These are phyloP conservation scores for Ustilago loliicola DNA, from an alignment of 1,284 basidiomycete genomes.

Conservation along the genomic window DNA sequence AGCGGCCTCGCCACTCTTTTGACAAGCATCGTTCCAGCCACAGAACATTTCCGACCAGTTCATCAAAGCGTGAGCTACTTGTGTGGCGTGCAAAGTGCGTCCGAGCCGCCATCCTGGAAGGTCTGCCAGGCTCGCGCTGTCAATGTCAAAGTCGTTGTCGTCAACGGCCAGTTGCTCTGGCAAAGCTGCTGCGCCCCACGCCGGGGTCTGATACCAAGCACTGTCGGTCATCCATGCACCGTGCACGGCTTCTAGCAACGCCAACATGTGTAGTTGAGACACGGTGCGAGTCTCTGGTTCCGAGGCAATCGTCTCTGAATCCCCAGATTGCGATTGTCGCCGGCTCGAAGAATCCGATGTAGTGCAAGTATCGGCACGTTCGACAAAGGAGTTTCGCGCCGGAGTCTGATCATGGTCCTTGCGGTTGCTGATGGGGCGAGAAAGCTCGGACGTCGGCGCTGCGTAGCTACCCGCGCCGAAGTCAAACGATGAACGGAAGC, in stretches of 20 bases:
- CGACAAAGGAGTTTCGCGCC: conserved; percentile 4
- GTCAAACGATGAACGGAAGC: conserved; percentile 38
- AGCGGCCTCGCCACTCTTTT: not conserved
- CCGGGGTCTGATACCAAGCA: conserved; percentile 32
- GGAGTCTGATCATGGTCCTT: not conserved
- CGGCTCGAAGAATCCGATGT: conserved; percentile 24
- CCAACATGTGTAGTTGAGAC: conserved; percentile 39
- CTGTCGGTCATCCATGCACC: conserved; percentile 50
- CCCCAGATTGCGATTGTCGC: conserved; percentile 11
- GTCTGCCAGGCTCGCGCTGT: conserved; percentile 13
- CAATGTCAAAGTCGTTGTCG: conserved; percentile 20
- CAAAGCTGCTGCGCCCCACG: conserved; percentile 33
- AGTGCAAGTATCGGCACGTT: conserved; percentile 9
- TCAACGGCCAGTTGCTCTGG: conserved; percentile 32
- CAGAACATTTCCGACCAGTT: conserved; percentile 53
- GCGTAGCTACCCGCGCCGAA: conserved; percentile 10
- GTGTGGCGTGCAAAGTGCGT: conserved; percentile 26
- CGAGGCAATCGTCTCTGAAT: not conserved
- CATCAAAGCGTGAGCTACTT: conserved; percentile 45
- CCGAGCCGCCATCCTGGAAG: conserved; percentile 45
- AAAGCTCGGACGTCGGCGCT: not conserved
- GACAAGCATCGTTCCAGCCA: conserved; percentile 24
- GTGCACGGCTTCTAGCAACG: conserved; percentile 38
- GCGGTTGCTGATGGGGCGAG: not conserved
- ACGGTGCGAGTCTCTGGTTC: conserved; percentile 20